Evolutionary conservation across 805 yeast genomes (phyloP), one percentile per base, ranked within the genome.

Genomic region (Limtongia smithiae): DNA sequence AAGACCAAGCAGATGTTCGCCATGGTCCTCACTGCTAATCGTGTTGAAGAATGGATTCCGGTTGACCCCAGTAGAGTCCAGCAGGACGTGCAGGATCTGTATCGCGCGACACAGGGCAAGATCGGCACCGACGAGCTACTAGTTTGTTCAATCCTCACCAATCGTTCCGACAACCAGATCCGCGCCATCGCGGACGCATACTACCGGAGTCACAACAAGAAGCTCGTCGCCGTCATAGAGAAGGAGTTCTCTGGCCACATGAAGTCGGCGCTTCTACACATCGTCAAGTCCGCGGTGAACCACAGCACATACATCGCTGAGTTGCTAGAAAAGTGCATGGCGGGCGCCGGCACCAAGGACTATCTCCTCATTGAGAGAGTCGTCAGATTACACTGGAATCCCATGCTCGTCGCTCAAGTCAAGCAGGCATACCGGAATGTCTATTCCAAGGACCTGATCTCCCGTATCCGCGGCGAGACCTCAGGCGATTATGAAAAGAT

Each of bases 311-410:
- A 47, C 31, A 51, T 43, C 37, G 61, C 61, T 1, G 60, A 51
- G 39, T 34, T 44, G 51, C 41, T 58, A 30, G 60, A 58, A 41
- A 48, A 47, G 14, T 33, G 55, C 14, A 58, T 58, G 61, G 44
- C 58, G n/a, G 61, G 61, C 3, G 14, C 47, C 20, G 61, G 61
- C 11, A 58, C 61, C 24, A 57, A 58, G 40, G 61, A 58, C 22
- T 31, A 49, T 28, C 17, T 57, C 35, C 46, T 58, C 11, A 37
- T 57, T 21, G 52, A 46, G 44, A 44, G 61, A 15, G 43, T 58
- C 18, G 60, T 58, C 5, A 18, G 58, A 12, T 34, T 51, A 14
- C 61, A 58, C 30, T 58, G 61, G 61, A 54, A 54, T 33, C 58
- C 45, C 21, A 31, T 17, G 21, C 39, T 56, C n/a, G 40, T 47